Base-by-base conservation (phyloP, 495 filamentous ascomycete genomes). In the Hyaloscypha finlandica region DNA sequence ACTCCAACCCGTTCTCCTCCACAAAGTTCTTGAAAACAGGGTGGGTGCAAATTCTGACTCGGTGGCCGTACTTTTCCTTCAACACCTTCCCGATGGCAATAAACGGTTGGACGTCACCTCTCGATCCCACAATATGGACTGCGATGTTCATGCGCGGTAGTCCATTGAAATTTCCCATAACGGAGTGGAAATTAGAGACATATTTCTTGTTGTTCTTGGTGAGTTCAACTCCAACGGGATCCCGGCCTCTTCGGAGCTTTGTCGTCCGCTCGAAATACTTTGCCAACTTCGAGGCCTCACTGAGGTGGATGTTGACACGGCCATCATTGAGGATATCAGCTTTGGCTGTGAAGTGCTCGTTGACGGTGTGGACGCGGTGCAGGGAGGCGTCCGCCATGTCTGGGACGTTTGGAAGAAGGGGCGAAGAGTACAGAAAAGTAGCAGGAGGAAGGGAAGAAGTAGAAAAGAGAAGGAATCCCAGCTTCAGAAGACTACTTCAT, bases 1-100 rank as follows among this genome's bases (percentile, higher is more conserved):
- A 94, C 71, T 94, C 91, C 9, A 94, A 75, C 0, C 85, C 88
- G 72, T 86, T 84, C 31, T 88, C 83, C 63, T 85, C 79, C 31
- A 94, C 85, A 62, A 90, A 89, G 4, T 85, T 76, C 67, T 87
- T 82, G 74, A 94, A 94, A n/a, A 83, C 83, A 0, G 84, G 78
- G 76, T 94, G 91, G 2, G 91, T 94, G 22, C 91, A 91, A n/a
- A 94, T 78, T 33, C 91, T 84, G 4, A 94, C 88, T 19, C 91
- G 84, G 76, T 94, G 91, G n/a, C 84, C 83, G 69, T 89, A 85
- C 5, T 75, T 77, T 20, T 82, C 74, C 70, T 88, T 84, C 16
- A 96, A 75, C 0, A 83, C 78, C 73, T 86, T 83, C 0, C 88
- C 90, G 5, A 92, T 77, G 20, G 88, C 84, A 53, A 93, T 74